These are phyloP conservation scores for Pyricularia grisea DNA, from an alignment of 2,329 filamentous ascomycete genomes.

Conservation along the genomic window DNA sequence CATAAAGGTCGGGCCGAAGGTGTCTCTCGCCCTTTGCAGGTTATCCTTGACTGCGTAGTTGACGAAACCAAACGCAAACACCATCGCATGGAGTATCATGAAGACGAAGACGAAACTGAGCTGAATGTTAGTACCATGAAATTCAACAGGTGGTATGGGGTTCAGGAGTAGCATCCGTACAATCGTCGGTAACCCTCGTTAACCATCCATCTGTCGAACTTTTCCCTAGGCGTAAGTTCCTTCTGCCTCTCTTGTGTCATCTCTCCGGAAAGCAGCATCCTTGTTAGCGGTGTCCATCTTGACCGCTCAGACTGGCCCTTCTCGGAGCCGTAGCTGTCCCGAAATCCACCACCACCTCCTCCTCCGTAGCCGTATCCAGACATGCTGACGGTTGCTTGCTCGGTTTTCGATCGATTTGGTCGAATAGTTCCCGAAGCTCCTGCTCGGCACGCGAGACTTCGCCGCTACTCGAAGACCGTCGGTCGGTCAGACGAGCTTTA, in stretches of 20 bases:
- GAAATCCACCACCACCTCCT: neutral
- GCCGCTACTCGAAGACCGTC: neutral
- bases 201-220: slow-evolving; percentile 80
- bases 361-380: slow-evolving; percentile 23
- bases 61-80: slow-evolving; percentile 73
- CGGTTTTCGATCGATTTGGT: neutral
- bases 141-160: neutral
- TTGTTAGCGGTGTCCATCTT: slow-evolving; percentile 73
- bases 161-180: slow-evolving; percentile 34
- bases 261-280: slow-evolving; percentile 75
- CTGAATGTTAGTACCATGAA: slow-evolving; percentile 10
- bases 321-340: slow-evolving; percentile 16
- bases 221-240: slow-evolving; percentile 58
- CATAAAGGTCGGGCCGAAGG: slow-evolving; percentile 66
- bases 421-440: neutral
- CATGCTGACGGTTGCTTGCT: slow-evolving; percentile 13
- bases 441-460: neutral
- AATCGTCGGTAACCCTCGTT: slow-evolving; percentile 78
- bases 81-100: slow-evolving; percentile 61
- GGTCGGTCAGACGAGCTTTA: neutral
- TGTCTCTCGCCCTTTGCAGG: slow-evolving; percentile 52
- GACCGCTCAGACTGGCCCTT: slow-evolving; percentile 55
- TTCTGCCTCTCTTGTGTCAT: slow-evolving; percentile 67
- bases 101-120: slow-evolving; percentile 68
- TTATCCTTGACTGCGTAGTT: slow-evolving; percentile 74